phyloP scores from a whole-genome alignment of 1,139 yeast genomes.

The Lodderomyces pseudojiufengensis region DNA sequence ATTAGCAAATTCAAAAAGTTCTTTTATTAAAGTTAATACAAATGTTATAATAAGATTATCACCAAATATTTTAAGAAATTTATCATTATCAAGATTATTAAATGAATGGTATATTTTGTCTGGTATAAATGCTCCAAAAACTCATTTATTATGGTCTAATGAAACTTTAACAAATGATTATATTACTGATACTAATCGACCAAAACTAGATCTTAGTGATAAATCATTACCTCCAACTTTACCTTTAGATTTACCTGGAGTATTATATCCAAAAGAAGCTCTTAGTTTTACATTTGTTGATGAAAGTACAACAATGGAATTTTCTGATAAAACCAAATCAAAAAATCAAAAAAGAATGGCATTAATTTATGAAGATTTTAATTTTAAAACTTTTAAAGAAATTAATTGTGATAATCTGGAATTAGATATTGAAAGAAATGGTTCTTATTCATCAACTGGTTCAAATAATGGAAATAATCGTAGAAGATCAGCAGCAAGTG shows the following conservation, averaged over 20 bases:
- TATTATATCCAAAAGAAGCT: constrained; percentile 27
- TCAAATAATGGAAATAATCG: not conserved
- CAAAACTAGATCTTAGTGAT: constrained; percentile 10
- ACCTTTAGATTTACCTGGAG: constrained; percentile 25
- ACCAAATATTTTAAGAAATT: constrained; percentile 20
- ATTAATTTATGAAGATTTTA: constrained; percentile 24
- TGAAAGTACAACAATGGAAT: too few species aligned
- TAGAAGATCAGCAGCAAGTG: constrained; percentile 5
- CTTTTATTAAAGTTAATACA: constrained; percentile 12
- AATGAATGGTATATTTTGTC: constrained; percentile 36
- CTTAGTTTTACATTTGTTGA: constrained; percentile 14
- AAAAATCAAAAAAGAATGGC: constrained; percentile 21
- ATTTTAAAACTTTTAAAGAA: constrained; percentile 21
- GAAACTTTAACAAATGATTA: constrained; percentile 16
- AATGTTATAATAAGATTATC: constrained; percentile 25
- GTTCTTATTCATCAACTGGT: constrained; percentile 7
- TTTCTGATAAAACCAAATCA: too few species aligned
- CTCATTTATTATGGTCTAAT: constrained; percentile 20
- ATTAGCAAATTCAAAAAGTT: not conserved
- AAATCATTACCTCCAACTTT: constrained; percentile 23
- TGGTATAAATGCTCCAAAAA: constrained; percentile 19
- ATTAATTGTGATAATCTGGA: not conserved
- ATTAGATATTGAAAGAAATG: constrained; percentile 3
- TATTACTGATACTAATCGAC: constrained; percentile 4
- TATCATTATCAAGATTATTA: constrained; percentile 24